A percentile compares a stretch with the other conserved stretches of the same genome.
Evolutionary conservation across 331 rosid genomes (phyloP).

Genomic region (Rhamnella rubrinervis): DNA sequence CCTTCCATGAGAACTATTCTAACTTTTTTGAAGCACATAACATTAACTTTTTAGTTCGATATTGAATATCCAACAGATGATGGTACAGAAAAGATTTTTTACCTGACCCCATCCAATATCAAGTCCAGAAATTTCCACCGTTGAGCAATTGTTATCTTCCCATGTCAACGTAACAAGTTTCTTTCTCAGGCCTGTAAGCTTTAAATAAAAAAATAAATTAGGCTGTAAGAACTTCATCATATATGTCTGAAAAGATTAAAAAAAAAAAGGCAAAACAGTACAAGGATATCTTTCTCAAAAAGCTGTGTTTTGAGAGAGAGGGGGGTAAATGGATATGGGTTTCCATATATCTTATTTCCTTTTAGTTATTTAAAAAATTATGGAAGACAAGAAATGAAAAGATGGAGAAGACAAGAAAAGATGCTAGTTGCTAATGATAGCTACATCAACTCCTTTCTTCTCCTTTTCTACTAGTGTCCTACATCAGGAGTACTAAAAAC

Average conservation of each 20-base stretch:
- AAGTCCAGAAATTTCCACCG: conserved; percentile 87
- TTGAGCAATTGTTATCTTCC: conserved; percentile 54
- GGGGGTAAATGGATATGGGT: too few relatives aligned
- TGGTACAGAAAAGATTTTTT: conserved; percentile 19
- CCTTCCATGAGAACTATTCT: not conserved
- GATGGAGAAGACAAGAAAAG: too few relatives aligned
- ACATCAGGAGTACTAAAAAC: too few relatives aligned
- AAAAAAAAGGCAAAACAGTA: not conserved
- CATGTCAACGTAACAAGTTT: conserved; percentile 65
- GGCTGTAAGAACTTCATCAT: conserved; percentile 15
- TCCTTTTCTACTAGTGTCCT: too few relatives aligned
- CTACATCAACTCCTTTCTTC: too few relatives aligned
- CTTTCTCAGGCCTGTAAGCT: conserved; percentile 73
- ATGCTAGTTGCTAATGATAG: too few relatives aligned
- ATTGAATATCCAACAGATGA: conserved; percentile 1
- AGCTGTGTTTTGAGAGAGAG: too few relatives aligned
- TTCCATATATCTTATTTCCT: too few relatives aligned
- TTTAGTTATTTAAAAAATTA: too few relatives aligned
- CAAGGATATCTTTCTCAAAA: too few relatives aligned
- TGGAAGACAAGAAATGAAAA: too few relatives aligned
- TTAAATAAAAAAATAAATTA: conserved; percentile 32
- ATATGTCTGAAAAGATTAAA: not conserved
- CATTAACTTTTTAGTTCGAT: not conserved
- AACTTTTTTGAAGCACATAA: not conserved
- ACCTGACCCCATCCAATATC: conserved; percentile 99